phyloP scores from a whole-genome alignment of 768 basidiomycete species.

The Butyriboletus loyo region DNA sequence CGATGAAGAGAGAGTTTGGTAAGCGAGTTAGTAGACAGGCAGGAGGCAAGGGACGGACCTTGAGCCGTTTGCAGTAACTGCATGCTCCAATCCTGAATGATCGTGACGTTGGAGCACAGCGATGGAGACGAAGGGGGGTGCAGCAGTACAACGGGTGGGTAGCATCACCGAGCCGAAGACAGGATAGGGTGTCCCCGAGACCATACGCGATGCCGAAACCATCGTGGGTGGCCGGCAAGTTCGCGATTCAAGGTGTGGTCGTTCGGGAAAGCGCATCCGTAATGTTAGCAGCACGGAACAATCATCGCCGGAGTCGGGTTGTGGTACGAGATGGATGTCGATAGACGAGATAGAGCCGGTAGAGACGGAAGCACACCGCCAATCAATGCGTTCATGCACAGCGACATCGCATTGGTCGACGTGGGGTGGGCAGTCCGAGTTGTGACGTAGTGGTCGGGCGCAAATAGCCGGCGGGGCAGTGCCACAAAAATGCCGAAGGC shows the following conservation, averaged over 20 bases:
- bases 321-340: neutral
- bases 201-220: neutral
- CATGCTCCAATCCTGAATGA: constrained; percentile 71
- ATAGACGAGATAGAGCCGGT: constrained; percentile 4
- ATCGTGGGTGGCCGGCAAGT: constrained; percentile 2
- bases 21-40: constrained; percentile 14
- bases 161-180: constrained; percentile 16
- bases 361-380: constrained; percentile 8
- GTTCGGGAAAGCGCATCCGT: neutral
- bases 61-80: constrained; percentile 83
- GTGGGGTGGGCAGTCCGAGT: neutral
- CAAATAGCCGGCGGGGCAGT: constrained; percentile 17
- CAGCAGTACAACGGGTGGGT: constrained; percentile 4
- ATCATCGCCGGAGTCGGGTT: constrained; percentile 1
- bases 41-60: constrained; percentile 48
- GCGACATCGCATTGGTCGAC: constrained; percentile 4
- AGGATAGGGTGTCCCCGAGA: neutral
- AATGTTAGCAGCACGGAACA: neutral
- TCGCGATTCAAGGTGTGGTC: constrained; percentile 1
- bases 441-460: neutral
- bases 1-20: constrained; percentile 14
- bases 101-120: constrained; percentile 4
- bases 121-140: constrained; percentile 5
- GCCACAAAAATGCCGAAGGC: neutral
- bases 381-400: constrained; percentile 7